A percentile compares a stretch with the other conserved stretches of the same genome.
Conservation (phyloP, 129 eudicot species). For the Saussurea involucrata region DNA sequence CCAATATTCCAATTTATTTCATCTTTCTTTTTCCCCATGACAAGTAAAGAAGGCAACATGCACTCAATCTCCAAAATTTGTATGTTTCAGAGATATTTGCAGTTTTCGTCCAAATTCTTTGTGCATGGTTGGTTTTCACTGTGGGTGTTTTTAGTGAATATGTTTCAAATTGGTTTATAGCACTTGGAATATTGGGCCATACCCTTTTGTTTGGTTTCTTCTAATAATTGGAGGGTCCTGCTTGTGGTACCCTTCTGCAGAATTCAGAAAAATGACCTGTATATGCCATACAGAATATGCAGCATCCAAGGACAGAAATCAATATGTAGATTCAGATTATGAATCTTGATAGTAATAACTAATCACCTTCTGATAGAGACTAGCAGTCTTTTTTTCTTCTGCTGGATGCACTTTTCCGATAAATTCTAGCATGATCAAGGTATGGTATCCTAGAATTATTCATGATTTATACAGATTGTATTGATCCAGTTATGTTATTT, state of each 20-base stretch:
- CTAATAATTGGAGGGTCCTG: conserved; percentile 9
- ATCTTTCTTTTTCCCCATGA: background rate
- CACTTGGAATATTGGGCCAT: conserved; percentile 6
- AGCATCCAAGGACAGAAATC: background rate
- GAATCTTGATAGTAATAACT: background rate
- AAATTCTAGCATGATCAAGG: conserved; percentile 5
- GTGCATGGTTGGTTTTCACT: background rate
- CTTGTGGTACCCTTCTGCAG: background rate
- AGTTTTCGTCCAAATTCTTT: conserved; percentile 5
- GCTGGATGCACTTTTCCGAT: background rate
- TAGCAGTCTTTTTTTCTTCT: background rate
- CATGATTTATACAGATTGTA: background rate
- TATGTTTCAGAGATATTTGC: background rate
- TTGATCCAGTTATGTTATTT: background rate
- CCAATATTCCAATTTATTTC: background rate
- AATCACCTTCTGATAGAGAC: background rate
- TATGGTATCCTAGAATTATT: background rate
- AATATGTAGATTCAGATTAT: background rate
- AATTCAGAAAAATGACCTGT: conserved; percentile 1
- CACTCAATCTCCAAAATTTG: conserved; percentile 3
- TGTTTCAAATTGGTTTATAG: background rate
- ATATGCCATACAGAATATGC: conserved; percentile 4
- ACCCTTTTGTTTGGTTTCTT: background rate
- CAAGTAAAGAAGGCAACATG: conserved; percentile 11
- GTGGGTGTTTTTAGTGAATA: conserved; percentile 2